Percentiles rank a stretch among this genome's conserved stretches.
These are phyloP conservation scores for Triticum urartu DNA, from an alignment of 176 grass and related monocot genomes.

Conservation along the genomic window DNA sequence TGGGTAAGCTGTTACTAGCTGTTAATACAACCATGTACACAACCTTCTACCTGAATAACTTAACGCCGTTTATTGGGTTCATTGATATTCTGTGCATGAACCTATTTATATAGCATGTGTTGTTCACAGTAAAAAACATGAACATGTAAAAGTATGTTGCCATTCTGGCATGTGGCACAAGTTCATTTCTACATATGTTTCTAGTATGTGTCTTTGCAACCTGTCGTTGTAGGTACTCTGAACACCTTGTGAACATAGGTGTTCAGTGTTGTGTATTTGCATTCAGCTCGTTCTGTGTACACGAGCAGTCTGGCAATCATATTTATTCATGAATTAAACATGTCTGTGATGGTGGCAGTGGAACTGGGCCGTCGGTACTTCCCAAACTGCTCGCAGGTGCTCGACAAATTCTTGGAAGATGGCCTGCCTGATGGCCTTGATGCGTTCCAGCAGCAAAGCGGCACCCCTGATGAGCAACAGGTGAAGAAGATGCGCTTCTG, in stretches of 20 bases:
- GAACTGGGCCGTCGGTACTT: conserved; percentile 81
- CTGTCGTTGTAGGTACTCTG: neutral
- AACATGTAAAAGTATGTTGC: neutral
- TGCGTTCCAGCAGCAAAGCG: conserved; percentile 50
- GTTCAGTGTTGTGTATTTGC: neutral
- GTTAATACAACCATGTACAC: neutral
- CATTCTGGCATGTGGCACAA: neutral
- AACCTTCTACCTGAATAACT: neutral
- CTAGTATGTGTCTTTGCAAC: neutral
- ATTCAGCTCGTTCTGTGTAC: neutral
- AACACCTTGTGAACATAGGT: neutral
- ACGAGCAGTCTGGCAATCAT: neutral
- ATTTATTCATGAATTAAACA: neutral
- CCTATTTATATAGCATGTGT: neutral
- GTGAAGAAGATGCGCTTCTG: conserved; percentile 74
- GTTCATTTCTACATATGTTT: neutral
- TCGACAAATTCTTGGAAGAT: conserved; percentile 84
- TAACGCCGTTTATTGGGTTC: neutral
- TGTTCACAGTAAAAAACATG: neutral
- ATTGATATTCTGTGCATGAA: conserved; percentile 11
- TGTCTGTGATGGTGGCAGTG: conserved; percentile 47
- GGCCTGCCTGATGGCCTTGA: conserved; percentile 44
- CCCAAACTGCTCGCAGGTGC: conserved; percentile 78
- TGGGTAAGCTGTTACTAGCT: neutral
- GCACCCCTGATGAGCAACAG: conserved; percentile 64